Evolutionary conservation across 169 alveolate genomes (phyloP).

Genomic region (Plasmodium berghei): DNA sequence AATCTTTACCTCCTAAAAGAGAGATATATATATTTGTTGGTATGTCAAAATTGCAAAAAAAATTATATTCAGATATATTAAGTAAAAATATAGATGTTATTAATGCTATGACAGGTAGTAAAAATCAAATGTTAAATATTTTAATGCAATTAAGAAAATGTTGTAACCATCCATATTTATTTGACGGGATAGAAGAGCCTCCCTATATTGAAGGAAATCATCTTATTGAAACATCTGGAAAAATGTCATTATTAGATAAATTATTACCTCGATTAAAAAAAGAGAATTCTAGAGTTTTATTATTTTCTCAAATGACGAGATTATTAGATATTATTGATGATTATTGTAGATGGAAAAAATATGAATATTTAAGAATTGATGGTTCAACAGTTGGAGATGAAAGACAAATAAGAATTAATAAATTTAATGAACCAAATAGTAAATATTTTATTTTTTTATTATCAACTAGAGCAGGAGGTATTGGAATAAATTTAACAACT

Average conservation of each 20-base stretch:
- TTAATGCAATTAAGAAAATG: constrained; percentile 99
- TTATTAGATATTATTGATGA: constrained; percentile 96
- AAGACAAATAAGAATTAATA: constrained; percentile 93
- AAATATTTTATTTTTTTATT: constrained; percentile 93
- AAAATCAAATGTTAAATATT: constrained; percentile 93
- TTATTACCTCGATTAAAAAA: constrained; percentile 82
- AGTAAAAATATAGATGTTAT: constrained; percentile 86
- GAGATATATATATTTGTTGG: constrained; percentile 93
- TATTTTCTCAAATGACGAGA: constrained; percentile 95
- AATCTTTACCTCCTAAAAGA: constrained; percentile 96
- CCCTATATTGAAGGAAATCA: constrained; percentile 92
- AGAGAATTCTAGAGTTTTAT: constrained; percentile 90
- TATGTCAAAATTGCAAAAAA: constrained; percentile 95
- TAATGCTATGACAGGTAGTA: constrained; percentile 80
- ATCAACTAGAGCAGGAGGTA: constrained; percentile 98
- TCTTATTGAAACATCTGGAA: constrained; percentile 92
- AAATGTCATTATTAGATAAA: constrained; percentile 93
- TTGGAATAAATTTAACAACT: constrained; percentile 97
- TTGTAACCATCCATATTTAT: constrained; percentile 97
- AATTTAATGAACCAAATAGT: constrained; percentile 92
- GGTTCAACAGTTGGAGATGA: constrained; percentile 97
- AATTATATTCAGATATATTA: constrained; percentile 93
- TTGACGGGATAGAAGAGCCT: constrained; percentile 93
- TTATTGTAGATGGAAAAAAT: constrained; percentile 94
- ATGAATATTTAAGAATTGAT: constrained; percentile 96